Conservation (phyloP, 1,284 basidiomycete species). For the Heterobasidion irregulare region DNA sequence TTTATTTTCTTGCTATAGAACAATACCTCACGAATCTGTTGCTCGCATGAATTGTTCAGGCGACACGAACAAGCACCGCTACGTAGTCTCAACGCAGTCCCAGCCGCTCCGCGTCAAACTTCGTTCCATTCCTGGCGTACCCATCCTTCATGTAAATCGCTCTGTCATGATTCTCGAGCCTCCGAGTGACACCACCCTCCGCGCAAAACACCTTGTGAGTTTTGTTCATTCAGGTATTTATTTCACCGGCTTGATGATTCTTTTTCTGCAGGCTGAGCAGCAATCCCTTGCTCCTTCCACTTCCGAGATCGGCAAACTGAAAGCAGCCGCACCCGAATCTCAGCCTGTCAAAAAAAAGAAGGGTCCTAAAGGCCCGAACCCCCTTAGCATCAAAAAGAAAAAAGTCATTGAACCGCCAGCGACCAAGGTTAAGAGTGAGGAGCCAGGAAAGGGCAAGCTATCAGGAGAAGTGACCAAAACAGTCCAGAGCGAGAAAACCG, state of each 20-base stretch:
- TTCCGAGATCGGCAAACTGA: slow-evolving; percentile 32
- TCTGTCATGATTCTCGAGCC: slow-evolving; percentile 89
- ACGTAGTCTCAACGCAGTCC: slow-evolving; percentile 79
- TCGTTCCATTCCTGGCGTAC: slow-evolving; percentile 70
- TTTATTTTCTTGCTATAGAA: neutral
- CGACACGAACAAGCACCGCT: slow-evolving; percentile 84
- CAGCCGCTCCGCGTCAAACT: slow-evolving; percentile 57
- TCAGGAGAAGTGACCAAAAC: neutral
- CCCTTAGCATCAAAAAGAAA: slow-evolving; percentile 90
- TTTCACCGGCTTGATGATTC: neutral
- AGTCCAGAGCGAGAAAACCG: neutral
- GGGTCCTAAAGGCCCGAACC: slow-evolving; percentile 85
- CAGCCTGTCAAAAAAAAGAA: slow-evolving; percentile 48
- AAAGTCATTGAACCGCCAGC: slow-evolving; percentile 21
- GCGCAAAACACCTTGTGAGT: slow-evolving; percentile 56
- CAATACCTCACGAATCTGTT: neutral
- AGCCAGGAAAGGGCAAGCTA: neutral
- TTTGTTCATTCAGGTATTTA: neutral
- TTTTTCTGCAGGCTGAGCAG: slow-evolving; percentile 41
- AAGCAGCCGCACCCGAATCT: slow-evolving; percentile 23
- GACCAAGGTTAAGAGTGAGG: slow-evolving; percentile 4
- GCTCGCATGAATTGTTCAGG: slow-evolving; percentile 34
- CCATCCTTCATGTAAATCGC: slow-evolving; percentile 83
- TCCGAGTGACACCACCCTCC: slow-evolving; percentile 68
- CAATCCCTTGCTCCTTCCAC: slow-evolving; percentile 37